A percentile compares a stretch with the other conserved stretches of the same genome.
Evolutionary conservation across 371 early-diverging fungal species (phyloP).

Genomic region (Lichtheimia corymbifera): DNA sequence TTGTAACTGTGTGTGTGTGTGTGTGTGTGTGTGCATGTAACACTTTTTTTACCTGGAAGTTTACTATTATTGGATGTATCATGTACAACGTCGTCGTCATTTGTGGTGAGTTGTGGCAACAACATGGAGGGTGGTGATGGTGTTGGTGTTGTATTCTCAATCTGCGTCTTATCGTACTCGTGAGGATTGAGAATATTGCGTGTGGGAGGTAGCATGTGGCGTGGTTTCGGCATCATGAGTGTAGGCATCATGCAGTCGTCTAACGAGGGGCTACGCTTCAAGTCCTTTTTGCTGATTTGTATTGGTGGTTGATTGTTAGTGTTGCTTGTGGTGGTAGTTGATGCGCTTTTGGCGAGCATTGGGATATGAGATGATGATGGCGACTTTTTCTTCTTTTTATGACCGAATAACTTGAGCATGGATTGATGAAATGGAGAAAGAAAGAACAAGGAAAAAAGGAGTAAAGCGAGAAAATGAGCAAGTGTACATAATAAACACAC

Average conservation of each 20-base stretch:
- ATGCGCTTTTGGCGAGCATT: neutral
- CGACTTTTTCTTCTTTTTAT: constrained; percentile 17
- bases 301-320: neutral
- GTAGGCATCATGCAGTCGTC: neutral
- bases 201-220: constrained; percentile 17
- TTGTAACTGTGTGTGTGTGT: no score
- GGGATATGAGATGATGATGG: neutral
- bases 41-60: neutral
- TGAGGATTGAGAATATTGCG: constrained; percentile 7
- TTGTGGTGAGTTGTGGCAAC: neutral
- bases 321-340: neutral
- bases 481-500: neutral
- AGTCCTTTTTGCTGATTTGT: neutral
- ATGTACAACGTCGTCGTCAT: neutral
- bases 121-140: constrained; percentile 6
- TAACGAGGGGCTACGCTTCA: constrained; percentile 1
- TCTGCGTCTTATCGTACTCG: constrained; percentile 16
- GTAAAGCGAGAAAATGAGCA: neutral
- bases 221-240: constrained; percentile 22
- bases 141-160: constrained; percentile 5
- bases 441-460: constrained; percentile 10
- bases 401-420: constrained; percentile 16
- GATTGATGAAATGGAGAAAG: neutral
- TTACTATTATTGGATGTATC: neutral
- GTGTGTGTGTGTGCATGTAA: no score